These are phyloP conservation scores for Arachnomyces sp. DNA, from an alignment of 2,329 filamentous ascomycete genomes.

Conservation along the genomic window DNA sequence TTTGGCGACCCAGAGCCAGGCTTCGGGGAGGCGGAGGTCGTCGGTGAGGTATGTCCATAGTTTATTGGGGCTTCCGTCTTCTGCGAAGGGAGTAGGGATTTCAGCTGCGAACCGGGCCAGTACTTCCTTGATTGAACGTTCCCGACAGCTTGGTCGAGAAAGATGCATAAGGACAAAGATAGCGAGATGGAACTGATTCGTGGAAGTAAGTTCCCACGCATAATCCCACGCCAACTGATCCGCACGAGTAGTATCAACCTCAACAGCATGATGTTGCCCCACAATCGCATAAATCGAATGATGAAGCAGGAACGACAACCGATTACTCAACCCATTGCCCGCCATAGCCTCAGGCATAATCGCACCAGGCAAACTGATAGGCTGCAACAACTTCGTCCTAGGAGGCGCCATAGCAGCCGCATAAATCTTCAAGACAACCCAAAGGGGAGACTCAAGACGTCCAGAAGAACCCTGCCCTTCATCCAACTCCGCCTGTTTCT, in stretches of 20 bases:
- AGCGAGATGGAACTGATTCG: constrained; percentile 60
- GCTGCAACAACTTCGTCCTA: constrained; percentile 21
- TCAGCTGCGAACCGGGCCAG: constrained; percentile 62
- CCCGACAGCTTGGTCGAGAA: constrained; percentile 53
- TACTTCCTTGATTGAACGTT: constrained; percentile 61
- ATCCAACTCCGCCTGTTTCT: too few relatives aligned
- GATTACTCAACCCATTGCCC: constrained; percentile 63
- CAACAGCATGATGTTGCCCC: constrained; percentile 41
- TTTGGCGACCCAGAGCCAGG: constrained; percentile 82
- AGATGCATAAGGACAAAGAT: constrained; percentile 72
- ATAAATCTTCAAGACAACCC: constrained; percentile 78
- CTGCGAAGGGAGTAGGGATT: constrained; percentile 51
- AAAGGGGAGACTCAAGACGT: constrained; percentile 69
- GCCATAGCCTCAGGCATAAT: constrained; percentile 70
- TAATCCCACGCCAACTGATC: constrained; percentile 61
- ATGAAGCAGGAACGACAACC: constrained; percentile 78
- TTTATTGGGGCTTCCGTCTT: constrained; percentile 30
- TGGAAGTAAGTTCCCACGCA: constrained; percentile 39
- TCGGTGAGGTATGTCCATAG: constrained; percentile 53
- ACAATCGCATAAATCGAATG: constrained; percentile 49
- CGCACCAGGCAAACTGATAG: constrained; percentile 54
- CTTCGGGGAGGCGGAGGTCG: constrained; percentile 60
- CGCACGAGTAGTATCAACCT: constrained; percentile 50
- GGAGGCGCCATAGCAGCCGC: constrained; percentile 37
- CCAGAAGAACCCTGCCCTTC: too few relatives aligned